Evolutionary conservation across 805 yeast species (phyloP), one percentile per base, ranked within the genome.

Genomic region (Candida morakotiae): DNA sequence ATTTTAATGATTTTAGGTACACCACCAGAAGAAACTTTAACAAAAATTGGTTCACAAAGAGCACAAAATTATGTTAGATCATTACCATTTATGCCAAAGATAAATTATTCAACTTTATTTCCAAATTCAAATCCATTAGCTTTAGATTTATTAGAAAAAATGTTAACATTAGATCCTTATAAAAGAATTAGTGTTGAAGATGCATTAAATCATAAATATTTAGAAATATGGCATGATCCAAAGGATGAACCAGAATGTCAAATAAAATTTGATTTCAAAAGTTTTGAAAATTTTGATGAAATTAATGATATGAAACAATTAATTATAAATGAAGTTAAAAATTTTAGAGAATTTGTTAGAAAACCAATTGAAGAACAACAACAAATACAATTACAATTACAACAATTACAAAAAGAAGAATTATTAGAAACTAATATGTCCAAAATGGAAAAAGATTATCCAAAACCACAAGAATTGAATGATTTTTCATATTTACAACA

Each of bases 221-320:
- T 93, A 37, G 75, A 83, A 36, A 79, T 88, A 27, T 93, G 98
- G 96, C 98, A 87, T 55, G 96, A 88, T 59, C 93, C 96, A 5
- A 74, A 76, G 21, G 98, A 93, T 56, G 98, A 93, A 61, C 89
- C 89, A 6, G 81, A 73, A 34, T 87, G 96, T 56, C 76, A 78
- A 31, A 70, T 76, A 2, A 83, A 84, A 49, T 89, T 89, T 57
- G 95, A 89, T 53, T 89, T 89, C 56, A 65, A 63, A 45, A 70
- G 85, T 5, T 89, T 89, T 58, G 97, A 89, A 66, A 81, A 75
- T 11, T 83, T 82, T 13, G 87, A 86, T 47, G 96, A 87, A 46
- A 71, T 87, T 55, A 83, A 76, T 9, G 64, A 73, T 9, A 82
- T 89, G 85, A 80, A 75, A 50, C 69, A 75, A 46, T 77, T 87